Evolutionary conservation across 2,329 filamentous ascomycete genomes (phyloP).

Genomic region (Diplodia mutila): DNA sequence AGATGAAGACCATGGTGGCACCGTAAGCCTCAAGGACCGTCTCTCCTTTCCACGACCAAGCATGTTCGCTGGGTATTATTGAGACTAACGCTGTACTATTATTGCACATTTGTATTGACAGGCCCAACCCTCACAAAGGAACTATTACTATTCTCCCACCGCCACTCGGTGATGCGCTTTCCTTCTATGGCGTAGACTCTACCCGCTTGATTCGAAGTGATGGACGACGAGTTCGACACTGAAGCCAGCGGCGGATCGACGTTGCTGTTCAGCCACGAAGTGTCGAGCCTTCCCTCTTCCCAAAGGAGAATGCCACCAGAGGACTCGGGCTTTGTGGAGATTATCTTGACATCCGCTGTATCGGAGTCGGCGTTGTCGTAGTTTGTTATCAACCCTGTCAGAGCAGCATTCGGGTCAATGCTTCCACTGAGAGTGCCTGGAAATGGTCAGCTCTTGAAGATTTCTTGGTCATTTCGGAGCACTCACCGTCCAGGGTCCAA

Average conservation of each 20-base stretch:
- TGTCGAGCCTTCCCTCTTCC: neutral
- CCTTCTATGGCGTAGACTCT: neutral
- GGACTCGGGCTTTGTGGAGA: neutral
- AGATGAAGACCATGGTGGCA: too few species aligned
- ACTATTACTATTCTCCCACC: neutral
- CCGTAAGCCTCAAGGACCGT: too few species aligned
- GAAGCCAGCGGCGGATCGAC: neutral
- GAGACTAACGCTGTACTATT: neutral
- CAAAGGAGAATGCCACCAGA: conserved; percentile 10
- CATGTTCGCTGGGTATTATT: too few species aligned
- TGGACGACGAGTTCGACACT: neutral
- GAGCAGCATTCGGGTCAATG: neutral
- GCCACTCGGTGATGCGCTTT: neutral
- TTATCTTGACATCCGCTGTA: neutral
- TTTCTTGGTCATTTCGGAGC: neutral
- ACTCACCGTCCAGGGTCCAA: conserved; percentile 1
- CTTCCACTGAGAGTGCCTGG: neutral
- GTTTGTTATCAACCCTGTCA: conserved; percentile 8
- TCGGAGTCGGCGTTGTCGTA: conserved; percentile 4
- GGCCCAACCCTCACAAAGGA: neutral
- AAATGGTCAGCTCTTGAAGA: neutral
- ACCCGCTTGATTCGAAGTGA: conserved; percentile 8
- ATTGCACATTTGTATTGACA: neutral
- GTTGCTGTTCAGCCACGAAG: conserved; percentile 14
- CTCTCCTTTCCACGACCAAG: too few species aligned